Evolutionary conservation across 352 stramenopile species (phyloP), one percentile per base, ranked within the genome.

Genomic region (Globisporangium takayamanum): DNA sequence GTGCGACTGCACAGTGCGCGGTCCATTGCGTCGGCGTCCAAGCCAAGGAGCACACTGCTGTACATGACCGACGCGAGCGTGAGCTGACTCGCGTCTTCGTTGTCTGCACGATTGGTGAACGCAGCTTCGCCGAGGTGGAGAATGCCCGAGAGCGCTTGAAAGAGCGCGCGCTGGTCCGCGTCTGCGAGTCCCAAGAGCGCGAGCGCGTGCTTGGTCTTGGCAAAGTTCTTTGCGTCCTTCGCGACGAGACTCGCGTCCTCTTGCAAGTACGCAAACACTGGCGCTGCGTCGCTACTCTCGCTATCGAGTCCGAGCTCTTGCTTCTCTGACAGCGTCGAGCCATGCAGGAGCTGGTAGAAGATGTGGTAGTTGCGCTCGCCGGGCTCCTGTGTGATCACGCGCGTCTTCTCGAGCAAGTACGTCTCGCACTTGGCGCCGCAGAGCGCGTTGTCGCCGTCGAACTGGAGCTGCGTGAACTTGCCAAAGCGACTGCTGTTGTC

Each of bases 401-500:
- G 90, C 7, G 96, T 94, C 73, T 98, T 98, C 73, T 99, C 95
- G 0, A 98, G 71, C 15, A 99, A 74, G 69, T 98, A 98, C 1
- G 94, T 98, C 67, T 97, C 80, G 57, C 97, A 96, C 67, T 95
- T 95, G 46, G 92, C 92, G 20, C 94, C 91, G 8, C 71, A 74
- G 8, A 96, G 72, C 36, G 92, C 73, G 18, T 97, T 68, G 5
- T 57, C 68, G 42, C 63, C 66, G 57, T 90, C 78, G 60, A 99
- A 98, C 55, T 96, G 78, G 11, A 99, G 83, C 67, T 98, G 87
- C 59, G 97, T 98, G 64, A 97, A 98, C 71, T 98, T 98, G 51
- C 96, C 96, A 66, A 98, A 99, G 37, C 95, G 87, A 63, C 66
- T 89, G 7, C 87, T 98, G 70, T 99, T 99, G 78, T 98, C 92